These are phyloP conservation scores for Lecanicillium sp. DNA, from an alignment of 2,329 filamentous ascomycete genomes.

Conservation along the genomic window DNA sequence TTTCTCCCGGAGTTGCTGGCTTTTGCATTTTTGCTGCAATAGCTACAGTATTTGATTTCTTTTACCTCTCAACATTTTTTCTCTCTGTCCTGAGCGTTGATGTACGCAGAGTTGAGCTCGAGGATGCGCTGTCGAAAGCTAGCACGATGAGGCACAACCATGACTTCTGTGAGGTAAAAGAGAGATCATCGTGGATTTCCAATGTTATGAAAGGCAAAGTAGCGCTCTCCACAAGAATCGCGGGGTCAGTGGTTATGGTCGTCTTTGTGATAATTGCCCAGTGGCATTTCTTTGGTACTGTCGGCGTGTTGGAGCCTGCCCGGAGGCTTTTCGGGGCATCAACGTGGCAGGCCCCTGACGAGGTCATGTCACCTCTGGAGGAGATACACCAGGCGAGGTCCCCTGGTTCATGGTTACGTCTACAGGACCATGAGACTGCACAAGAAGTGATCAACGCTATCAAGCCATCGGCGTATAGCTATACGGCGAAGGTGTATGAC, in stretches of 20 bases:
- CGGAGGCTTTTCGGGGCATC: conserved; percentile 20
- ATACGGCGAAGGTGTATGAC: conserved; percentile 68
- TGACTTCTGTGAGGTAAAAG: conserved; percentile 20
- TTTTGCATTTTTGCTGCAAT: conserved; percentile 74
- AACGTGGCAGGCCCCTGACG: not conserved
- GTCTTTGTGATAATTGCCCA: conserved; percentile 68
- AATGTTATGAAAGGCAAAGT: conserved; percentile 58
- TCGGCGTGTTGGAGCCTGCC: conserved; percentile 33
- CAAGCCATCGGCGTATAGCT: conserved; percentile 64
- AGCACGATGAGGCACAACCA: conserved; percentile 36
- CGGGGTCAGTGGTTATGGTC: conserved; percentile 66
- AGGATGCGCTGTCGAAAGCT: conserved; percentile 60
- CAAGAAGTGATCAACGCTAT: conserved; percentile 70
- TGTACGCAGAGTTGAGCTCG: conserved; percentile 67
- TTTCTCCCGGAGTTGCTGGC: conserved; percentile 63
- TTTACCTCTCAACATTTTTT: conserved; percentile 76
- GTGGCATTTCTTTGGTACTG: conserved; percentile 68
- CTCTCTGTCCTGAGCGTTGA: conserved; percentile 74
- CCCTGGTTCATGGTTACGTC: conserved; percentile 68
- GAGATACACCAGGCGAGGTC: conserved; percentile 68
- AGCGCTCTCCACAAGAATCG: conserved; percentile 66
- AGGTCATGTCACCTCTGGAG: conserved; percentile 37
- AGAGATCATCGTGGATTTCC: conserved; percentile 45
- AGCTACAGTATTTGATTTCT: conserved; percentile 69
- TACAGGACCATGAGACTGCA: conserved; percentile 75